Evolutionary conservation across 2,329 filamentous ascomycete species (phyloP), one percentile per base, ranked within the genome.

Genomic region (Blastomyces parvus): DNA sequence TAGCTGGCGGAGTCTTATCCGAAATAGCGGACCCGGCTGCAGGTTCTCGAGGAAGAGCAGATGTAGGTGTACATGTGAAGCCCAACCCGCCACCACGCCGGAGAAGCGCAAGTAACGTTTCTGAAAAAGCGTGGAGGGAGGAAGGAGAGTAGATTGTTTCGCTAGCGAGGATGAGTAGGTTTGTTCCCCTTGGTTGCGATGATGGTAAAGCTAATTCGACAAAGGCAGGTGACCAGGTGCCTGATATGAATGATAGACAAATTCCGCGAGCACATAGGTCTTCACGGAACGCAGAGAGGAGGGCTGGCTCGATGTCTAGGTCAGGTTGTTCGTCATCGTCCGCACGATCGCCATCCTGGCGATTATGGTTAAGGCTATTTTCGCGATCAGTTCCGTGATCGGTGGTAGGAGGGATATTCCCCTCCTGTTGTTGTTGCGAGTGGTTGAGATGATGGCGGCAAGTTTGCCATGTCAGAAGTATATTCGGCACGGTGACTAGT

Each of bases 131-230:
- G 1, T 66, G 68, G 36, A 86, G 74, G 1, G 81, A 82, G 0
- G 77, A 71, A 0, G 84, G 84, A 6, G 81, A 83, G 71, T 88
- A 88, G 59, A 87, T 87, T 0, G 85, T 88, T 72, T 88, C 85
- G 36, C 83, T 85, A 0, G 83, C 85, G 3, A 88, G 78, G 8
- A 87, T 73, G 25, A 84, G 68, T 0, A 75, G 58, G 13, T 40
- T 33, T 14, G 58, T 19, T n/a, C 17, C 1, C 77, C 30, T 78
- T 78, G 66, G 78, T 38, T 30, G 42, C 42, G 25, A 27, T 7
- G 13, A 17, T 25, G 30, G 67, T 50, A 72, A 72, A 0, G 74
- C 71, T 6, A 84, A 71, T 3, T 85, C 77, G 2, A 75, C 70
- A 17, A 78, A 75, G 0, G 74, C 72, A 0, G 81, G 75, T 0